Conservation (phyloP, 352 stramenopile species). For the Phytophthora fragariae region DNA sequence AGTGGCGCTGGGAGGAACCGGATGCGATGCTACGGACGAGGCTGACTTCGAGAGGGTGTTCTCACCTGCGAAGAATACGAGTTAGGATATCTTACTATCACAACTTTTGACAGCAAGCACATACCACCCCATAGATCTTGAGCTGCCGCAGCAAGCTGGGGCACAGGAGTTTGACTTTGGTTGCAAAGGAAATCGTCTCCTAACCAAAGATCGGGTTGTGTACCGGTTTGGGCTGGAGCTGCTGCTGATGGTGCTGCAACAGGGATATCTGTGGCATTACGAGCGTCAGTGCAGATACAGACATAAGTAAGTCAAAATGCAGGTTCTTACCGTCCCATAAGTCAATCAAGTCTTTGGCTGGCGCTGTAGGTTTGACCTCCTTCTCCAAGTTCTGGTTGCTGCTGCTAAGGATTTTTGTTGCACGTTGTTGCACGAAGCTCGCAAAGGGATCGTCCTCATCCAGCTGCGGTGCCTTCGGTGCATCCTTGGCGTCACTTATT, state of each 20-base stretch:
- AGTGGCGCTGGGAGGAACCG: slow-evolving; percentile 4
- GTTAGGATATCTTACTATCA: not conserved
- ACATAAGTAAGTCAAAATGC: not conserved
- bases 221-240: slow-evolving; percentile 4
- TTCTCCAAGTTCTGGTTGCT: slow-evolving; percentile 31
- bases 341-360: slow-evolving; percentile 64
- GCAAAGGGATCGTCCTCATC: slow-evolving; percentile 73
- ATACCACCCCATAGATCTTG: slow-evolving; percentile 34
- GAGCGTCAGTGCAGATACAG: not conserved
- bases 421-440: slow-evolving; percentile 66
- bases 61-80: slow-evolving; percentile 14
- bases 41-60: slow-evolving; percentile 19
- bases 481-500: slow-evolving; percentile 10
- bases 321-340: slow-evolving; percentile 62
- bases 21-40: slow-evolving; percentile 8
- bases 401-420: slow-evolving; percentile 46
- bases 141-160: not conserved
- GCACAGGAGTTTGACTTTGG: slow-evolving; percentile 8
- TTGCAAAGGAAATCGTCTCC: slow-evolving; percentile 22
- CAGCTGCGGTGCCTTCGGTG: slow-evolving; percentile 30
- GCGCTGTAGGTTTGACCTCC: slow-evolving; percentile 30
- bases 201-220: slow-evolving; percentile 38
- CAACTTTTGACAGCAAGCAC: not conserved
- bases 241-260: not conserved
- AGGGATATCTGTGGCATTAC: slow-evolving; percentile 12